Evolutionary conservation across 192 early-diverging fungal genomes (phyloP), one percentile per base, ranked within the genome.

Genomic region (Coemansia aciculifera): DNA sequence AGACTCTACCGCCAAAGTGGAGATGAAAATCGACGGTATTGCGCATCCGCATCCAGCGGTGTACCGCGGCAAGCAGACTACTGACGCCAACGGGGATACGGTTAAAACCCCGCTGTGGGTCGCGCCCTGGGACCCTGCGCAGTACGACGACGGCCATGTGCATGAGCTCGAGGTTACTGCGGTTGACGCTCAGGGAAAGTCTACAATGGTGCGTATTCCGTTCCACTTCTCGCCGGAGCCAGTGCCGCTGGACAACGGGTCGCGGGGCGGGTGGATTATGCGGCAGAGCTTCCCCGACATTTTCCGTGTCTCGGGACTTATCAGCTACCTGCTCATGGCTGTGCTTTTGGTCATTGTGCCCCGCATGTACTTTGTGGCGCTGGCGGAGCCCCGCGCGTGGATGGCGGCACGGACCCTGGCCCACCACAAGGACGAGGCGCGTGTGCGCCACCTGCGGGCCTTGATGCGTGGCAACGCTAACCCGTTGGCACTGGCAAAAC

Each of bases 221-320:
- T 96, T 97, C 71, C 73, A 92, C 43, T 69, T 94, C 6, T 89
- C 93, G 66, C 85, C 85, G 4, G 44, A 86, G 46, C n/a, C 44
- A 0, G 78, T 85, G 13, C 71, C 87, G 11, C 85, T 89, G 60
- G 27, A 77, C 31, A 85, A 89, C 42, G 90, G 86, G 34, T 85
- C 89, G n/a, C 72, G 85, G 21, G 91, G 90, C 40, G 86, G 90
- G 62, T 92, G 86, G 86, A 85, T 92, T 40, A 92, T 92, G 77
- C 80, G 78, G 57, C 81, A 85, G 48, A 72, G 87, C 59, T 85
- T 89, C 68, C 71, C 88, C 1, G 49, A 68, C 11, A 70, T 88
- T 21, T 86, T 92, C 83, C 80, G 84, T n/a, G 39, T 31, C 3
- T 64, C 59, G 5, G 54, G 60, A 43, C 46, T 59, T 21, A 17